Conservation (phyloP, 2,329 filamentous ascomycete genomes). For the Trichocomaceae sp. region DNA sequence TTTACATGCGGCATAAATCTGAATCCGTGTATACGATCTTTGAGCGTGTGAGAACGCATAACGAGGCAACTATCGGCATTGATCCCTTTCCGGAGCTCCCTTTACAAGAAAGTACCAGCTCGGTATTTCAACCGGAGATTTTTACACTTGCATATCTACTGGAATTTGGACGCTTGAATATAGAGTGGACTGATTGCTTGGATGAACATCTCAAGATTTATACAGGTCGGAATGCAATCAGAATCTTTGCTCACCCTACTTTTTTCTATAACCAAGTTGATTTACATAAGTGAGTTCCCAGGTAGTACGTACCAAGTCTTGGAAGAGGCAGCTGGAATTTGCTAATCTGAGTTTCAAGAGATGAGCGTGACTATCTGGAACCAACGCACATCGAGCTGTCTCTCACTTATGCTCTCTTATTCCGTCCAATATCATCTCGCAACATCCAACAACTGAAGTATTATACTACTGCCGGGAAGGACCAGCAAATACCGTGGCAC, state of each 20-base stretch:
- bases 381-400: slow-evolving; percentile 1
- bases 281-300: background rate
- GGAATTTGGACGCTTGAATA: background rate
- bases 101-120: slow-evolving; percentile 1
- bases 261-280: slow-evolving; percentile 4
- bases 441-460: background rate
- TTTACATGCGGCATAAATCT: slow-evolving; percentile 3
- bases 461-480: background rate
- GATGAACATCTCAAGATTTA: slow-evolving; percentile 9
- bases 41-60: background rate
- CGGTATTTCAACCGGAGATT: slow-evolving; percentile 6
- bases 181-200: slow-evolving; percentile 10
- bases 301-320: too few relatives aligned
- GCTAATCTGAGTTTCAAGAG: background rate
- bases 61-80: slow-evolving; percentile 1
- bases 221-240: slow-evolving; percentile 5
- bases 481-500: background rate
- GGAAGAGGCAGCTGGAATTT: background rate
- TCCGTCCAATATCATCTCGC: slow-evolving; percentile 1
- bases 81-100: background rate
- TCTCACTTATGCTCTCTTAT: slow-evolving; percentile 7
- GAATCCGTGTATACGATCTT: background rate
- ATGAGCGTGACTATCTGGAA: background rate
- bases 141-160: slow-evolving; percentile 1
- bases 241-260: slow-evolving; percentile 6